A percentile compares a stretch with the other conserved stretches of the same genome.
These are phyloP conservation scores for Globisporangium canariense DNA, from an alignment of 352 stramenopile species.

Conservation along the genomic window DNA sequence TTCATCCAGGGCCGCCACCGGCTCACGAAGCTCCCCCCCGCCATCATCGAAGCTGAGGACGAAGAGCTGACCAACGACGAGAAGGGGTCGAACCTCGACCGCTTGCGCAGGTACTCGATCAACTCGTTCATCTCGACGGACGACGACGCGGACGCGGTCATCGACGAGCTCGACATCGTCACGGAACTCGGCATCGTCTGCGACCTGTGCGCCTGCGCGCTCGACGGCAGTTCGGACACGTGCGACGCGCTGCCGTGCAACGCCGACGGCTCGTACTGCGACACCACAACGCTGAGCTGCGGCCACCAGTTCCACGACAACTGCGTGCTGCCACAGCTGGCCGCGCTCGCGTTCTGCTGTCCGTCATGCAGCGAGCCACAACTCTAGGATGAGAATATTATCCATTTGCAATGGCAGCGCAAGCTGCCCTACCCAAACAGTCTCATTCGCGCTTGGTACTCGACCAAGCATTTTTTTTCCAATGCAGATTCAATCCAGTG, in stretches of 20 bases:
- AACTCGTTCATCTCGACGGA: conserved; percentile 7
- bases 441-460: no score
- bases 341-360: conserved; percentile 17
- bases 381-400: not conserved
- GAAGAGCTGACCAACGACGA: not conserved
- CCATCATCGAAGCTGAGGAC: not conserved
- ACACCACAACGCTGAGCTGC: conserved; percentile 22
- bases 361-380: conserved; percentile 15
- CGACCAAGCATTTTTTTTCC: no score
- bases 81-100: not conserved
- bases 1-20: conserved; percentile 15
- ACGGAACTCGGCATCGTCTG: not conserved
- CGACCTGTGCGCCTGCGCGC: conserved; percentile 4
- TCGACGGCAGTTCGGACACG: not conserved
- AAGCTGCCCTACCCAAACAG: no score
- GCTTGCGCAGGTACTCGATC: conserved; percentile 5
- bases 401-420: no score
- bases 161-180: not conserved
- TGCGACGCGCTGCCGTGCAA: not conserved
- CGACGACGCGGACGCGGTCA: not conserved
- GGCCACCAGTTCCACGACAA: conserved; percentile 24
- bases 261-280: not conserved
- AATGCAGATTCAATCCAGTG: no score
- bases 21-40: not conserved
- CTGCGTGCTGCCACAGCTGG: conserved; percentile 18